These are phyloP conservation scores for Paspalum vaginatum DNA, from an alignment of 176 grass and related monocot species.

Conservation along the genomic window DNA sequence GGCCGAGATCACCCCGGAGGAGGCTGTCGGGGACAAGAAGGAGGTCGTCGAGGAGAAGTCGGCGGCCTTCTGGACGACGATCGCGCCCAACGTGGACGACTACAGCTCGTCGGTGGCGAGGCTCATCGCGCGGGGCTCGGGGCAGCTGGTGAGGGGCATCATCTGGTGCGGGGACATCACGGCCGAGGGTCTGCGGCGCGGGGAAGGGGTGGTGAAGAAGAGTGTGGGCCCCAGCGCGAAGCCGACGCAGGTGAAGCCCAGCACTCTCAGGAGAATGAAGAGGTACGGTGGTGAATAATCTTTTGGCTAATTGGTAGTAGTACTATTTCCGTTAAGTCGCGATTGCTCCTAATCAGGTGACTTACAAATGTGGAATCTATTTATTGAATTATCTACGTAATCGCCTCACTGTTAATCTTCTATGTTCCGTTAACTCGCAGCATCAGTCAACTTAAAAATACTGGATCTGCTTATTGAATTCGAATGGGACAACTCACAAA, in stretches of 20 bases:
- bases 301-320: too few species aligned
- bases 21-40: conserved; percentile 76
- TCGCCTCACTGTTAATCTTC: background rate
- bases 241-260: conserved; percentile 62
- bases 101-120: conserved; percentile 75
- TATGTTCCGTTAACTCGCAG: background rate
- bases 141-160: conserved; percentile 79
- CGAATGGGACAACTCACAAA: background rate
- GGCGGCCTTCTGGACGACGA: conserved; percentile 89
- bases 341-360: background rate
- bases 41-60: conserved; percentile 71
- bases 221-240: conserved; percentile 52
- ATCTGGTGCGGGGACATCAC: conserved; percentile 96
- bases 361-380: background rate
- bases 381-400: background rate
- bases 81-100: conserved; percentile 95
- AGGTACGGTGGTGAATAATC: conserved; percentile 56
- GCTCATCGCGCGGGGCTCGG: conserved; percentile 72
- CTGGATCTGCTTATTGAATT: too few species aligned
- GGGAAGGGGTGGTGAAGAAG: conserved; percentile 66
- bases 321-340: too few species aligned
- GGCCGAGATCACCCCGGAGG: conserved; percentile 69
- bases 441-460: background rate
- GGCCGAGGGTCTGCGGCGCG: conserved; percentile 56
- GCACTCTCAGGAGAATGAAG: conserved; percentile 83